Conservation (phyloP, 1,139 yeast species). For the Candida labiduridarum region DNA sequence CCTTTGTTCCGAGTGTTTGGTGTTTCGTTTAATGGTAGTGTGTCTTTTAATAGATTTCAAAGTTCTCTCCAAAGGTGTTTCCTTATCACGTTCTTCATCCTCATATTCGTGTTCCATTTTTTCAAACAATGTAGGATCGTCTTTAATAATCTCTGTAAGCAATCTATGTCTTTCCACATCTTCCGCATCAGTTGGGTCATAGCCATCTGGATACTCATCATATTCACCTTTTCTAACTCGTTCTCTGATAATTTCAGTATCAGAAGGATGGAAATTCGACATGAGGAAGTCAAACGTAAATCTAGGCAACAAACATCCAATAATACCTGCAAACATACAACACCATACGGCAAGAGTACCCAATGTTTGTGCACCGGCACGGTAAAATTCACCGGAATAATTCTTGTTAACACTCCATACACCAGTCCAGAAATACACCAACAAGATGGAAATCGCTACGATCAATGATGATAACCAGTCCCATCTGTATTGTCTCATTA, state of each 20-base stretch:
- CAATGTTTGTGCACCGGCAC: constrained; percentile 56
- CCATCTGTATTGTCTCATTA: constrained; percentile 62
- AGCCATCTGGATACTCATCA: constrained; percentile 53
- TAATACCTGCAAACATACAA: constrained; percentile 48
- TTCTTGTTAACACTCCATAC: constrained; percentile 53
- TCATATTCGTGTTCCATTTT: constrained; percentile 30
- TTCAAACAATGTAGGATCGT: constrained; percentile 38
- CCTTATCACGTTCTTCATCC: constrained; percentile 17
- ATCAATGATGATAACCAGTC: constrained; percentile 58
- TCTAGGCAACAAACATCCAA: constrained; percentile 54
- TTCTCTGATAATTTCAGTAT: constrained; percentile 59
- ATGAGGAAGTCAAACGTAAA: constrained; percentile 50
- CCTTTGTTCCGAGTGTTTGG: constrained; percentile 25
- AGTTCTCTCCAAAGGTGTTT: constrained; percentile 33
- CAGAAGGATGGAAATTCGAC: constrained; percentile 51
- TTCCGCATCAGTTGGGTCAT: constrained; percentile 59
- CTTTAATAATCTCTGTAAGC: constrained; percentile 35
- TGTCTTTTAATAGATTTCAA: constrained; percentile 39
- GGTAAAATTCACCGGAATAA: constrained; percentile 49
- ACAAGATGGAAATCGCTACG: constrained; percentile 49
- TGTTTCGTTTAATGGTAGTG: constrained; percentile 26
- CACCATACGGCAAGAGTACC: constrained; percentile 59
- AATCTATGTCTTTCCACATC: constrained; percentile 48
- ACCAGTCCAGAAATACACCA: constrained; percentile 65
- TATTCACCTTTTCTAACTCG: constrained; percentile 47